Evolutionary conservation across 2,329 filamentous ascomycete species (phyloP).

Genomic region (Alternaria longipes): DNA sequence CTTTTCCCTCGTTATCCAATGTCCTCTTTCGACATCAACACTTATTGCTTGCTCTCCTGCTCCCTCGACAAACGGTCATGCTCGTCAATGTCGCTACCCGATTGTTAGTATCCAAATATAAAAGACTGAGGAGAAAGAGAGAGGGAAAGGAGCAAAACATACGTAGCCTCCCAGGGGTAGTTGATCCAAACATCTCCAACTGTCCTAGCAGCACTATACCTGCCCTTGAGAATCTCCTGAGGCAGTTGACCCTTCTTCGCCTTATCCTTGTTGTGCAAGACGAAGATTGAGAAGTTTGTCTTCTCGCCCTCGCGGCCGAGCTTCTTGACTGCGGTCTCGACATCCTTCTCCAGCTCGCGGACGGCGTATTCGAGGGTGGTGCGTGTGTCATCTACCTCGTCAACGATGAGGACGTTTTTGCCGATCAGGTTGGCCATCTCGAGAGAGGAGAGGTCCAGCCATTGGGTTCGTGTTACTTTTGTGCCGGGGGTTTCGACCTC

Average conservation of each 20-base stretch:
- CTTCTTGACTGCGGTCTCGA: slow-evolving; percentile 79
- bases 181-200: slow-evolving; percentile 97
- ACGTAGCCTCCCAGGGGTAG: slow-evolving; percentile 96
- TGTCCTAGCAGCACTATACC: slow-evolving; percentile 87
- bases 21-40: not conserved
- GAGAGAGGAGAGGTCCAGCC: slow-evolving; percentile 88
- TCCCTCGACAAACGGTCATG: slow-evolving; percentile 76
- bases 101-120: slow-evolving; percentile 21
- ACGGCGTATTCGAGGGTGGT: slow-evolving; percentile 96
- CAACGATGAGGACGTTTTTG: slow-evolving; percentile 91
- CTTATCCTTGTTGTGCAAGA: slow-evolving; percentile 99
- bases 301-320: slow-evolving; percentile 73
- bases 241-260: slow-evolving; percentile 89
- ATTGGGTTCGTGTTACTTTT: slow-evolving; percentile 97
- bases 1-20: not conserved
- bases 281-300: slow-evolving; percentile 94
- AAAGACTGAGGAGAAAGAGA: not conserved
- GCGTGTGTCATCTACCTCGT: slow-evolving; percentile 94
- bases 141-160: slow-evolving; percentile 40
- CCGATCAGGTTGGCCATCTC: slow-evolving; percentile 90
- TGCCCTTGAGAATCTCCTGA: slow-evolving; percentile 75
- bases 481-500: slow-evolving; percentile 82
- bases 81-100: slow-evolving; percentile 80
- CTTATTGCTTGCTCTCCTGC: slow-evolving; percentile 33
- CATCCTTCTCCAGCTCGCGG: slow-evolving; percentile 92